Base-by-base conservation (phyloP, 495 filamentous ascomycete genomes). In the Cenococcum geophilum region DNA sequence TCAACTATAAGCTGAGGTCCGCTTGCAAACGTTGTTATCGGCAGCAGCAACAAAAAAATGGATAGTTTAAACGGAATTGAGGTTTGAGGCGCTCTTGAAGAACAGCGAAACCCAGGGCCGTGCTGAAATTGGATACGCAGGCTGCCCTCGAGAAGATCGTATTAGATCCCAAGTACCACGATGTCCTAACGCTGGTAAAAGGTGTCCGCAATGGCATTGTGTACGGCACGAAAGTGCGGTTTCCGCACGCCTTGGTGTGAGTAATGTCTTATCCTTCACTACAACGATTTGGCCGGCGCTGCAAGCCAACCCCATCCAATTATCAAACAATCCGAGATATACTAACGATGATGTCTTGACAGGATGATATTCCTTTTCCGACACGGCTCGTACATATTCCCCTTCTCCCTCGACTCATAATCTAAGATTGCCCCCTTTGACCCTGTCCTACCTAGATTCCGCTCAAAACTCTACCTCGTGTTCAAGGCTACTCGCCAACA, bases 151-250 rank as follows among this genome's bases (percentile, higher is more conserved):
- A 95, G 72, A 76, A 79, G 56, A 77, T 92, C 51, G 75, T 96
- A 60, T 85, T 92, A 40, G 83, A 97, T 73, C 90, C 92, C 3
- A 76, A 83, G 62, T 86, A 96, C 74, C 87, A 89, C 59, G 89
- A 90, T 66, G 68, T 90, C 55, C 82, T 99, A 27, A 80, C 88
- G 25, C 78, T 99, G 65, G 60, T 92, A 69, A 99, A 99, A 78
- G 89, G 82, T 62, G 84, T 91, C 52, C 91, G 93, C 74, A 99
- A 97, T 86, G 93, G 93, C 73, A 84, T 91, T 63, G 89, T 97
- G 60, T 99, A 97, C 77, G 93, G 93, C 27, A 85, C 91, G 67
- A 99, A 97, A 83, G 89, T 99, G 73, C 91, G 93, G 64, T 97
- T 97, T 79, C 93, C 93, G 68, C 93, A 98, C 77, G 93, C 93